Evolutionary conservation across 2,329 filamentous ascomycete species (phyloP).

Genomic region (Intubia oerlemansii): DNA sequence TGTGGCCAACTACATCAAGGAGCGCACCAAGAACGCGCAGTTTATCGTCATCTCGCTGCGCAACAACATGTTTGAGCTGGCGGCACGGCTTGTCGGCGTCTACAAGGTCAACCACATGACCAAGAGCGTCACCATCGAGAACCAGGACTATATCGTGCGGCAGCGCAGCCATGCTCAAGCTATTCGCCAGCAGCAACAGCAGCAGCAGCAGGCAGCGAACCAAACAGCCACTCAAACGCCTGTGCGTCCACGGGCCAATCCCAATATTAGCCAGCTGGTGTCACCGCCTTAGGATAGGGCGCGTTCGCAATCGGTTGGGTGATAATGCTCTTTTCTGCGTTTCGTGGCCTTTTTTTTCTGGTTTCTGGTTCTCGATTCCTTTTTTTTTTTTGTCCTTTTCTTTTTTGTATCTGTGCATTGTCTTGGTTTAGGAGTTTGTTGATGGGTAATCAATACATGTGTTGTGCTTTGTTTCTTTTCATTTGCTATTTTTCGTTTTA

Average conservation of each 20-base stretch:
- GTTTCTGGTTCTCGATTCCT: neutral
- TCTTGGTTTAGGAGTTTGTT: neutral
- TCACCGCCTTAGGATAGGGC: conserved; percentile 5
- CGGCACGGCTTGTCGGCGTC: conserved; percentile 83
- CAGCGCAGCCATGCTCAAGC: conserved; percentile 12
- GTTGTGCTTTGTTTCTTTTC: neutral
- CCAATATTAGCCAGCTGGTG: conserved; percentile 4
- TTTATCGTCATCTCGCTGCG: conserved; percentile 95
- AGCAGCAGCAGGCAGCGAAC: conserved; percentile 12
- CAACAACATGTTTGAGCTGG: conserved; percentile 99
- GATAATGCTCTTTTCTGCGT: neutral
- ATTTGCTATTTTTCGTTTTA: neutral
- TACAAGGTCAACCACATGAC: conserved; percentile 99
- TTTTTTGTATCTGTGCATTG: neutral
- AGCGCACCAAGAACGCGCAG: conserved; percentile 95
- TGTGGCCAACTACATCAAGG: conserved; percentile 97
- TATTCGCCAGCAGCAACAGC: conserved; percentile 3
- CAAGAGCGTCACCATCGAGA: conserved; percentile 79
- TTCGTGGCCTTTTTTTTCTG: neutral
- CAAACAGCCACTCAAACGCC: conserved; percentile 5
- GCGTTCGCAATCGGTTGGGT: neutral
- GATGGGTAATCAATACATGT: neutral
- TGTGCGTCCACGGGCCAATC: neutral
- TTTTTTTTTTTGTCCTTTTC: neutral
- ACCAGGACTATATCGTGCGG: conserved; percentile 48